Evolutionary conservation across 2,329 filamentous ascomycete species (phyloP).

Genomic region (Sporothrix mexicana): DNA sequence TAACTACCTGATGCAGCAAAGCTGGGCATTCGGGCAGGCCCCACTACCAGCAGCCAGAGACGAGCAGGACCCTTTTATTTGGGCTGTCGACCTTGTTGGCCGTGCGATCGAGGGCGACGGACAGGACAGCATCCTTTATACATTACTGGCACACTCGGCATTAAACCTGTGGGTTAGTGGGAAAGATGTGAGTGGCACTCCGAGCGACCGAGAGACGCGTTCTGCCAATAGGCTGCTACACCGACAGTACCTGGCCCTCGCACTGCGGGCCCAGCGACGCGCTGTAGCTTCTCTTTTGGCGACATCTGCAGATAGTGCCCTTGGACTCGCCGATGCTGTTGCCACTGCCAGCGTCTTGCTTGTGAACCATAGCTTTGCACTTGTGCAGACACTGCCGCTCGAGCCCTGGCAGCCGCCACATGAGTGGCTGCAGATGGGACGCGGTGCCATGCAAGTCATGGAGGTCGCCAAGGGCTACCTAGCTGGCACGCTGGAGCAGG

Average conservation of each 20-base stretch:
- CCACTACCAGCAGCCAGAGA: constrained; percentile 17
- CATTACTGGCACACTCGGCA: constrained; percentile 47
- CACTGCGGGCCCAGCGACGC: constrained; percentile 46
- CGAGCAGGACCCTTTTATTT: constrained; percentile 39
- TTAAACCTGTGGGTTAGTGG: constrained; percentile 46
- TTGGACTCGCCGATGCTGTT: constrained; percentile 45
- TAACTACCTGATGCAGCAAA: constrained; percentile 45
- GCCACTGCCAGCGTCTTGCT: constrained; percentile 47
- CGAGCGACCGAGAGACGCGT: background rate
- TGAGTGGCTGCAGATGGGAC: constrained; percentile 45
- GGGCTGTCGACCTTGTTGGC: constrained; percentile 44
- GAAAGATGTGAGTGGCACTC: constrained; percentile 40
- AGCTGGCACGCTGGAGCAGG: background rate
- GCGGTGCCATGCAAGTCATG: constrained; percentile 46
- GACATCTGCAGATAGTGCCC: background rate
- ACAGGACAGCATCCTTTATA: constrained; percentile 46
- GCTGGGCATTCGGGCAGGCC: constrained; percentile 40
- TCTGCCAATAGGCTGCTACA: constrained; percentile 42
- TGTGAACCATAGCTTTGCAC: constrained; percentile 47
- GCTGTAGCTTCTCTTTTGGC: constrained; percentile 44
- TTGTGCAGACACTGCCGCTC: constrained; percentile 47
- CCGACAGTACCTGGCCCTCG: constrained; percentile 47
- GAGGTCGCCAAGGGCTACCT: constrained; percentile 40
- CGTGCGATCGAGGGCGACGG: constrained; percentile 42
- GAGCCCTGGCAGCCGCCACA: constrained; percentile 49